Base-by-base conservation (phyloP, 2,329 filamentous ascomycete genomes). In the Cytospora schulzeri region DNA sequence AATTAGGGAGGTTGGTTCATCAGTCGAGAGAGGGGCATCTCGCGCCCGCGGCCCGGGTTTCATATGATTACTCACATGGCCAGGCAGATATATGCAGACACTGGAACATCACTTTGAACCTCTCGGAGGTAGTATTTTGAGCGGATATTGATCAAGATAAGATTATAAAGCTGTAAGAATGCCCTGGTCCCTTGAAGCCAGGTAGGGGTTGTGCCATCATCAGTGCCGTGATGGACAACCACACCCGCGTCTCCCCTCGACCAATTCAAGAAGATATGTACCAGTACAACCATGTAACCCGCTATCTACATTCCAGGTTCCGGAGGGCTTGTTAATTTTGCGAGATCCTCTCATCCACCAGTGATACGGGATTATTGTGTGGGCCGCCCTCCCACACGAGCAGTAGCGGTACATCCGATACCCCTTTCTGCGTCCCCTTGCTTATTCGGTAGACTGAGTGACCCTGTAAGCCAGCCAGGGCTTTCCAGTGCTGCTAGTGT, bases 401-500 rank as follows among this genome's bases (percentile, higher is more conserved):
- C 38, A 41, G 7, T 48, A 3, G 9, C 8, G n/a, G 3, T 48
- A 48, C n/a, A 24, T 12, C n/a, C 22, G 12, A 24, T n/a, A n/a
- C n/a, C 22, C n/a, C 45, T 1, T 48, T 24, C 7, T 8, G n/a
- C n/a, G 5, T 14, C 45, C 24, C n/a, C 11, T 48, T 2, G 22
- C n/a, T 14, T 48, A 22, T n/a, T 45, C 2, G 11, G 24, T 12
- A 45, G 33, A 24, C 4, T 51, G n/a, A 11, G 17, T 4, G 35
- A 55, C 26, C 22, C 5, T 31, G 59, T 48, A 35, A 15, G 59
- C 48, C n/a, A 33, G 33, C 59, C 51, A 48, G 14, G 51, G 35
- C 26, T 26, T 48, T 24, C 17, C 35, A 38, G 6, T 29, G 4
- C 6, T 11, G 29, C 48, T 45, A 19, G 33, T 38, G 1, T 38